Base-by-base conservation (phyloP, 208 protist genomes). In the Lotmaria passim region DNA sequence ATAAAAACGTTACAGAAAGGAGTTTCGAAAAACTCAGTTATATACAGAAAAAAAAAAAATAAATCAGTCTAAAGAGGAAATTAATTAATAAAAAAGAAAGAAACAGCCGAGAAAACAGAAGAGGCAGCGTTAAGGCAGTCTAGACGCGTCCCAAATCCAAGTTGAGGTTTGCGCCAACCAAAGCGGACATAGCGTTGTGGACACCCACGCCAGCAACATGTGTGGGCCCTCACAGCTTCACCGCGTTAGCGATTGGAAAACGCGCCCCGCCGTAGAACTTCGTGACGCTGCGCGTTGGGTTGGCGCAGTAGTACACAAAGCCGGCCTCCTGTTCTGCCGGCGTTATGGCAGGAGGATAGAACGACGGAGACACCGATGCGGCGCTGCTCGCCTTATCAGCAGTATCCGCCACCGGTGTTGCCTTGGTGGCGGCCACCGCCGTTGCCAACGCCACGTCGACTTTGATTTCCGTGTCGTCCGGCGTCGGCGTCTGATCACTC, bases 231-330 rank as follows among this genome's bases (percentile, higher is more conserved):
- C 41, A 75, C n/a, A 68, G 44, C 8, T 36, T 43, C 17, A 68
- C 59, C 12, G 69, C 28, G 8, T 34, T 43, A 7, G 51, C 51
- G 8, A 53, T 39, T 2, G 38, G 43, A 8, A 62, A 39, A 34
- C 26, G 52, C 0, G 28, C 55, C 47, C 60, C 69, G 43, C 46
- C 43, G 43, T 68, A 68, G 14, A 68, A 67, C 28, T 52, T 36
- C 0, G 51, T 63, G 3, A 69, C 50, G 7, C 10, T 41, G 50
- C 46, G 58, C 19, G 73, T 65, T 17, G 86, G 71, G 41, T 94
- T 94, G 17, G 89, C 89, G 52, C 89, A 94, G 74, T 92, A 92
- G 65, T 89, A 87, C 41, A 89, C 79, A 66, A 88, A 89, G 33
- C 78, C 76, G 21, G 82, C 80, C 4, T 53, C 60, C 26, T 73